Base-by-base conservation (phyloP, 139 green algal genomes). In the Trebouxia sp. region DNA sequence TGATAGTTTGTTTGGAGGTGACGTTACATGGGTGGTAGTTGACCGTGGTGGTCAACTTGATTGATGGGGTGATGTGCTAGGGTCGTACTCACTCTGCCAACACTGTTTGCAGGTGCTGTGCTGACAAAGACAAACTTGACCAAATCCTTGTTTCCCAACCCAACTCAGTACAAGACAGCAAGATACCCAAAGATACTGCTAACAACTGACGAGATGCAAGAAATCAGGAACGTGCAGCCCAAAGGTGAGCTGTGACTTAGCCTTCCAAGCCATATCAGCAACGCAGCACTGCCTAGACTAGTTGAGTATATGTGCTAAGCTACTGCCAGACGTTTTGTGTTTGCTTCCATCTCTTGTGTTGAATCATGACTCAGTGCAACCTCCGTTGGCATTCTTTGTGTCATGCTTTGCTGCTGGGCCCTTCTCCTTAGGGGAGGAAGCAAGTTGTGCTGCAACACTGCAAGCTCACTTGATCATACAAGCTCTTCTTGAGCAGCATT, bases 141-240 rank as follows among this genome's bases (percentile, higher is more conserved):
- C 24, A 79, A 79, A n/a, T 65, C 28, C 17, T 39, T 67, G 26
- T 84, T 70, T 38, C 72, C 74, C 5, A 79, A 84, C 28, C 15
- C 51, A 1, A 28, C 50, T 3, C 35, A 76, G 22, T 41, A 58
- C 26, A 20, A 37, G 42, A 53, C 43, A 1, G 30, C 28, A 6
- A 39, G 66, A 17, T 48, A 80, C 11, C 56, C 56, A 7, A n/a
- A 38, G 66, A 74, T 76, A 24, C 35, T 88, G 48, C 39, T 91
- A 30, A 79, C 62, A 0, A 55, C 6, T 1, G 78, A 87, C 35
- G 83, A 90, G 55, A 41, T 91, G 24, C 26, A 56, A 11, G 22
- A 82, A 37, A 47, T 91, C 42, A 84, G 81, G 75, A 58, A 37
- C 15, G 28, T 62, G 17, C 35, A 75, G 66, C 39, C 69, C 43